Evolutionary conservation across 139 green algal species (phyloP).

Genomic region (Coccomyxa sp.): DNA sequence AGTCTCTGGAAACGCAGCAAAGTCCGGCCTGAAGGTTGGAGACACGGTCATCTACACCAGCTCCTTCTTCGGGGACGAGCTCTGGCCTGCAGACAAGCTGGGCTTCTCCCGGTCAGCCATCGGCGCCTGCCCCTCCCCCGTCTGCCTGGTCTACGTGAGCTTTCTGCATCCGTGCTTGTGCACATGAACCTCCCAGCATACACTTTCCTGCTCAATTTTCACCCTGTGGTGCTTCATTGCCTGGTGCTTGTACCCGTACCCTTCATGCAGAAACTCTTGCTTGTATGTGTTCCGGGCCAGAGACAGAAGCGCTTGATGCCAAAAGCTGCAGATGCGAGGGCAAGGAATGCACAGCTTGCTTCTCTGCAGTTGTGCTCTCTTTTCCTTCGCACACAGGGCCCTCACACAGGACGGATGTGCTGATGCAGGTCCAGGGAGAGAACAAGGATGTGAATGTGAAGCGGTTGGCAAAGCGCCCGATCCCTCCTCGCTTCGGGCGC

Average conservation of each 20-base stretch:
- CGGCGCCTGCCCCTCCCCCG: slow-evolving; percentile 57
- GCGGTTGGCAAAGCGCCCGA: slow-evolving; percentile 87
- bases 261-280: neutral
- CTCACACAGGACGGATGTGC: too few relatives aligned
- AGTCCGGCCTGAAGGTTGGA: slow-evolving; percentile 51
- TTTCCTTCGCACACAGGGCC: too few relatives aligned
- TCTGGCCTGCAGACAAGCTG: slow-evolving; percentile 89
- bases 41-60: slow-evolving; percentile 82
- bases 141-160: slow-evolving; percentile 60
- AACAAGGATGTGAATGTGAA: slow-evolving; percentile 89
- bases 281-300: neutral
- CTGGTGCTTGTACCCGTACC: neutral
- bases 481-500: slow-evolving; percentile 84
- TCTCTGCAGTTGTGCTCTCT: too few relatives aligned
- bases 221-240: neutral
- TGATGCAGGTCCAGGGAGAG: slow-evolving; percentile 70
- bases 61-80: slow-evolving; percentile 97
- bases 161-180: too few relatives aligned
- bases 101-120: slow-evolving; percentile 58
- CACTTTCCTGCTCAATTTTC: neutral
- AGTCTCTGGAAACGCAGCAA: slow-evolving; percentile 85
- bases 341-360: too few relatives aligned
- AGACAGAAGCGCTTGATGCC: too few relatives aligned
- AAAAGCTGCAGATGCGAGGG: too few relatives aligned
- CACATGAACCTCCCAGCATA: too few relatives aligned